Evolutionary conservation across 2,329 filamentous ascomycete species (phyloP), one percentile per base, ranked within the genome.

Genomic region (Ophiostoma angusticollis): DNA sequence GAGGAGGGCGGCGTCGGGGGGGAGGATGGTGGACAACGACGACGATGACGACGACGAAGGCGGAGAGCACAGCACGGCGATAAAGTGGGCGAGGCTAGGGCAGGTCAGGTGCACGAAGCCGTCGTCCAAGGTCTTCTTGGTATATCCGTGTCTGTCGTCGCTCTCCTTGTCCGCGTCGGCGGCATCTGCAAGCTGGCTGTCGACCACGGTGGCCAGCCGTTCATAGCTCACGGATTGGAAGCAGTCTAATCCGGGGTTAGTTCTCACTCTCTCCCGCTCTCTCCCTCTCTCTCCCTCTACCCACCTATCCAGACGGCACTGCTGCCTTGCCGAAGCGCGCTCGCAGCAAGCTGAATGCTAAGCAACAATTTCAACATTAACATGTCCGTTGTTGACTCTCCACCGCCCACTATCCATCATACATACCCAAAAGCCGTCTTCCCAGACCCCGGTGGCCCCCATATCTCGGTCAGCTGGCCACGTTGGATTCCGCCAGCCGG

Each of bases 381-480:
- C n/a, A n/a, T n/a, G n/a, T n/a, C n/a, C n/a, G n/a, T n/a, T n/a
- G n/a, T n/a, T n/a, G n/a, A n/a, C n/a, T n/a, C n/a, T 4, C 28
- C 28, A 17, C 28, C 6, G 9, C 13, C 7, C 13, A 6, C 16
- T 2, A 7, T 22, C 4, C 11, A 13, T 21, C 17, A 11, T 33
- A 61, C 74, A 61, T 66, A 89, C 82, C 79, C 82, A 49, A 95
- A 64, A 11, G 80, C 69, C 4, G 85, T 93, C 65, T 93, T 95
- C 22, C 87, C 89, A 19, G 74, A 74, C 2, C 86, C 87, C 8
- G 84, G 80, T 9, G 87, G 85, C 0, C 89, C 89, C 72, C 84
- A 93, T 35, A 94, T 63, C 58, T 96, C 89, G 4, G 82, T 83
- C 30, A 94, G 68, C 55, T 85, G 82, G 12, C 86, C 84, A 41